Evolutionary conservation across 352 stramenopile genomes (phyloP).

Genomic region (Pythium diclinum): DNA sequence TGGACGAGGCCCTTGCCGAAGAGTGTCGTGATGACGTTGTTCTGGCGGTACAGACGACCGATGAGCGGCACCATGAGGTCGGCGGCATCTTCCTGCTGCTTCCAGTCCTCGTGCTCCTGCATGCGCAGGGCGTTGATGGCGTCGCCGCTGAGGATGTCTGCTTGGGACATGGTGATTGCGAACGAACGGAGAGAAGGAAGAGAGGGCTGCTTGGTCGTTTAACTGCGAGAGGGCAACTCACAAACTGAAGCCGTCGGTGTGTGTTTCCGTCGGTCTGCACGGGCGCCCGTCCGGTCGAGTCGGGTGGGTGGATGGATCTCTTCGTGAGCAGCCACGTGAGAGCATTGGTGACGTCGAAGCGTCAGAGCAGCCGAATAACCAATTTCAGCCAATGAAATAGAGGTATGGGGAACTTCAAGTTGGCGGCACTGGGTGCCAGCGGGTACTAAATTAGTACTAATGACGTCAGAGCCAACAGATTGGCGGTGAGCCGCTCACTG

Average conservation of each 20-base stretch:
- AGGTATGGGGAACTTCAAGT: constrained; percentile 18
- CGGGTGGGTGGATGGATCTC: constrained; percentile 8
- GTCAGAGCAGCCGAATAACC: constrained; percentile 8
- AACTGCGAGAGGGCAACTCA: constrained; percentile 13
- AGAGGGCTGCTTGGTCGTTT: constrained; percentile 10
- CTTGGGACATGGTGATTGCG: constrained; percentile 27
- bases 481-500: neutral
- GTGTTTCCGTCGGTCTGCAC: constrained; percentile 12
- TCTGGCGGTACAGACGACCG: constrained; percentile 75
- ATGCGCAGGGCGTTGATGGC: constrained; percentile 54
- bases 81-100: constrained; percentile 73
- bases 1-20: constrained; percentile 84
- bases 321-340: neutral
- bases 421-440: neutral
- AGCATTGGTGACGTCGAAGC: constrained; percentile 12
- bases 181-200: neutral
- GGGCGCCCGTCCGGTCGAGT: constrained; percentile 4
- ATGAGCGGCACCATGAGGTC: constrained; percentile 85
- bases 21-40: constrained; percentile 79
- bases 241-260: constrained; percentile 16
- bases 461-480: constrained; percentile 8
- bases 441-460: too few relatives aligned
- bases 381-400: constrained; percentile 18
- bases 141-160: constrained; percentile 33
- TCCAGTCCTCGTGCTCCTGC: constrained; percentile 73